Evolutionary conservation across 371 early-diverging fungal genomes (phyloP).

Genomic region (Rhizopus microsporus): DNA sequence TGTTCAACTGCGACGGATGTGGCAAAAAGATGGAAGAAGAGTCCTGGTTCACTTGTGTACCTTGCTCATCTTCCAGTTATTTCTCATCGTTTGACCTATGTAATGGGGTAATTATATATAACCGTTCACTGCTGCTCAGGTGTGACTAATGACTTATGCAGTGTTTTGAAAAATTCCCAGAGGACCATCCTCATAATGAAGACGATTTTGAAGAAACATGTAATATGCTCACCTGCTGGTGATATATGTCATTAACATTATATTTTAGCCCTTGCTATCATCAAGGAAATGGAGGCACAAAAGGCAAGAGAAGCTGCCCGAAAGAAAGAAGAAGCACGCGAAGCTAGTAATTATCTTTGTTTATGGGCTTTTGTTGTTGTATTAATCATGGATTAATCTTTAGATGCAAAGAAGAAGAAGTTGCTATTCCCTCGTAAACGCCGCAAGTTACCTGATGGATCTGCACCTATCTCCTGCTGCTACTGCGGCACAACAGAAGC

Average conservation of each 20-base stretch:
- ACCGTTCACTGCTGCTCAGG: background rate
- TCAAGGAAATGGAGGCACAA: slow-evolving; percentile 53
- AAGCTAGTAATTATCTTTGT: slow-evolving; percentile 24
- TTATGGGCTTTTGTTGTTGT: background rate
- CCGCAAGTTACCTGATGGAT: slow-evolving; percentile 33
- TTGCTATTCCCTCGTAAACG: slow-evolving; percentile 37
- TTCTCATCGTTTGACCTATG: slow-evolving; percentile 79
- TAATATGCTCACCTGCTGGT: slow-evolving; percentile 23
- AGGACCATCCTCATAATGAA: slow-evolving; percentile 57
- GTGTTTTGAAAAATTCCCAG: slow-evolving; percentile 60
- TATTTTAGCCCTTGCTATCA: slow-evolving; percentile 37
- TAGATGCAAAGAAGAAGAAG: slow-evolving; percentile 35
- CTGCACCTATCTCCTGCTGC: slow-evolving; percentile 35
- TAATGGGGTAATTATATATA: slow-evolving; percentile 42
- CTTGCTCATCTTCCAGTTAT: slow-evolving; percentile 60
- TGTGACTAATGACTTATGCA: slow-evolving; percentile 18
- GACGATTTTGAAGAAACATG: slow-evolving; percentile 65
- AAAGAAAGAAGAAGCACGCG: slow-evolving; percentile 42
- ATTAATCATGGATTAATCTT: background rate
- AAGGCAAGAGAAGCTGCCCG: slow-evolving; percentile 51
- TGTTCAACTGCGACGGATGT: slow-evolving; percentile 75
- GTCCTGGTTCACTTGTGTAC: slow-evolving; percentile 71
- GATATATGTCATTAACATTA: slow-evolving; percentile 23
- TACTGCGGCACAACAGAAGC: slow-evolving; percentile 51
- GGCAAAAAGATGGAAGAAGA: slow-evolving; percentile 54